A percentile compares a stretch with the other conserved stretches of the same genome.
Evolutionary conservation across 2,329 filamentous ascomycete species (phyloP).

Genomic region (Arthrobotrys sphaeroides): DNA sequence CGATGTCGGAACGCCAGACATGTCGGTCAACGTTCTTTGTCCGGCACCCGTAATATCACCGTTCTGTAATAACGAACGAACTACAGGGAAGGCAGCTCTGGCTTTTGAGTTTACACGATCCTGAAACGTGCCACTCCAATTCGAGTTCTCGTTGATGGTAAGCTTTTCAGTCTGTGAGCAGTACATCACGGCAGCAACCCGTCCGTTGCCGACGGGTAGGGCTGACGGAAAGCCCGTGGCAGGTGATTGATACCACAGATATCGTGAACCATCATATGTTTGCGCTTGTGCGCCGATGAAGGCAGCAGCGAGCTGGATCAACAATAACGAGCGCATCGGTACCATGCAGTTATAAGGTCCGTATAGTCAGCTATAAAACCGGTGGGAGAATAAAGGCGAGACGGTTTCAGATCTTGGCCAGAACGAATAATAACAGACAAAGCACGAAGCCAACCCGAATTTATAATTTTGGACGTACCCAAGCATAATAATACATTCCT

Average conservation of each 20-base stretch:
- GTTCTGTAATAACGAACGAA: constrained; percentile 62
- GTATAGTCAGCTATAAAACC: neutral
- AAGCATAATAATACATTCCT: neutral
- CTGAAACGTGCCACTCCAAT: constrained; percentile 64
- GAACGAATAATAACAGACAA: neutral
- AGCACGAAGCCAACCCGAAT: neutral
- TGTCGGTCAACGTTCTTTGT: constrained; percentile 62
- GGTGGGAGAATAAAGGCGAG: neutral
- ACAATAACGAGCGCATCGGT: constrained; percentile 3
- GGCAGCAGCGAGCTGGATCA: constrained; percentile 3
- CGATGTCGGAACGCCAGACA: constrained; percentile 64
- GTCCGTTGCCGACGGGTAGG: constrained; percentile 65
- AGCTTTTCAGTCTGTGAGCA: constrained; percentile 63
- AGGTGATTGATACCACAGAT: constrained; percentile 45
- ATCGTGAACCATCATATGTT: constrained; percentile 21
- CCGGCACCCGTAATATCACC: constrained; percentile 62
- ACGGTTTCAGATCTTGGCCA: neutral
- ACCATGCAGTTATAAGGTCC: neutral
- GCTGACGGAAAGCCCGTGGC: constrained; percentile 61
- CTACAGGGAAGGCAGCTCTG: constrained; percentile 60
- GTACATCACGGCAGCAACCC: constrained; percentile 64
- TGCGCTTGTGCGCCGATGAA: constrained; percentile 11
- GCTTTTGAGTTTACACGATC: constrained; percentile 62
- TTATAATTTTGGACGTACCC: neutral
- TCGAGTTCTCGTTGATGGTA: constrained; percentile 65